Evolutionary conservation across 148 eudicot species (phyloP).

Genomic region (Camellia lanceoleosa): DNA sequence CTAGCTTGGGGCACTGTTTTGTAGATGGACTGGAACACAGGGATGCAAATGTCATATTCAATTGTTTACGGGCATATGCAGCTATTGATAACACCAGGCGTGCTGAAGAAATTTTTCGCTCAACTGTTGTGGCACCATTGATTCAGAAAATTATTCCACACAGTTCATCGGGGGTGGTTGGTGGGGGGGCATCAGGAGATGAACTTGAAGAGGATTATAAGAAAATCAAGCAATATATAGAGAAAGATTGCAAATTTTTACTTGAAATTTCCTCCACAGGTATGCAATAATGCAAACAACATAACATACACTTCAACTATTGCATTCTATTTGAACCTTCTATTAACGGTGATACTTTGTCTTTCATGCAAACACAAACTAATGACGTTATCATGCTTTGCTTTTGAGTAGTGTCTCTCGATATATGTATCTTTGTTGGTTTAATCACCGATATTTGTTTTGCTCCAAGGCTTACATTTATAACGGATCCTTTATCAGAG

Average conservation of each 20-base stretch:
- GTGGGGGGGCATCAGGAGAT: slow-evolving; percentile 64
- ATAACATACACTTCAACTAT: too few species aligned
- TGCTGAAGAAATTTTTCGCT: slow-evolving; percentile 91
- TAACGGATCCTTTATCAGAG: neutral
- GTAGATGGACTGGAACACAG: slow-evolving; percentile 83
- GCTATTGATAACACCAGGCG: slow-evolving; percentile 79
- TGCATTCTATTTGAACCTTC: neutral
- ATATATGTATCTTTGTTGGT: neutral
- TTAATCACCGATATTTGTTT: neutral
- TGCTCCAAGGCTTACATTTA: neutral
- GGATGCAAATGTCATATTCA: slow-evolving; percentile 86
- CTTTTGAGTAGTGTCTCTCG: neutral
- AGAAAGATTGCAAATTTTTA: slow-evolving; percentile 75
- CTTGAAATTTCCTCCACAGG: slow-evolving; percentile 89
- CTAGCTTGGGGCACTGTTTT: slow-evolving; percentile 92
- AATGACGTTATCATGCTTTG: neutral
- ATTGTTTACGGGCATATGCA: slow-evolving; percentile 97
- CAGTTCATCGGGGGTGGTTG: slow-evolving; percentile 39
- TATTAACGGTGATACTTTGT: neutral
- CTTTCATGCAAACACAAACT: neutral
- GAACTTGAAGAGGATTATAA: slow-evolving; percentile 76
- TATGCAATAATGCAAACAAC: slow-evolving; percentile 11
- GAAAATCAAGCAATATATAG: slow-evolving; percentile 55
- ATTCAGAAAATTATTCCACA: slow-evolving; percentile 62
- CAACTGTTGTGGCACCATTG: slow-evolving; percentile 70